Evolutionary conservation across 768 basidiomycete species (phyloP).

Genomic region (Symmetrospora coprosmae): DNA sequence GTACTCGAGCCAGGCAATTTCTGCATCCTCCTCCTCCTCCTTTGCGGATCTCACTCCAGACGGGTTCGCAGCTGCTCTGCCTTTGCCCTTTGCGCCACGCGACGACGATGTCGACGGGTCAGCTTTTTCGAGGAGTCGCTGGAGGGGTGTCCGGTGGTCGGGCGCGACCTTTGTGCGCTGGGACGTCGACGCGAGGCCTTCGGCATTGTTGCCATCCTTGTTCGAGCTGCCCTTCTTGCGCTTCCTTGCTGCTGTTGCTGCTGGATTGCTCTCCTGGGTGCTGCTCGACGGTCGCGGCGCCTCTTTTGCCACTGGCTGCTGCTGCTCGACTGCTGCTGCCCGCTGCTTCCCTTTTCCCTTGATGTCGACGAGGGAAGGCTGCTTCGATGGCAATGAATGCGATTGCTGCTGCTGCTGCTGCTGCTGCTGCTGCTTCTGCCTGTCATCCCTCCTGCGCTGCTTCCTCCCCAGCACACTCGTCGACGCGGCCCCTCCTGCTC

Average conservation of each 20-base stretch:
- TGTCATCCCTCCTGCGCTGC: constrained; percentile 2
- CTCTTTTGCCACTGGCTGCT: background rate
- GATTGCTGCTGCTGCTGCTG: background rate
- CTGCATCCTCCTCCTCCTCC: constrained; percentile 54
- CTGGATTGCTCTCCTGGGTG: background rate
- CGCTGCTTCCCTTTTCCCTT: background rate
- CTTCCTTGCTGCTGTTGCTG: background rate
- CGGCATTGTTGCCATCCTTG: background rate
- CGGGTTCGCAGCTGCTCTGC: too few species aligned
- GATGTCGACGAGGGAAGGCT: background rate
- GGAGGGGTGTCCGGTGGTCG: background rate
- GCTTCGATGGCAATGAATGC: background rate
- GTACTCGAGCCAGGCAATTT: constrained; percentile 69
- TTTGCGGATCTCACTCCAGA: background rate
- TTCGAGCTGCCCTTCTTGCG: background rate
- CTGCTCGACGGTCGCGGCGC: too few species aligned
- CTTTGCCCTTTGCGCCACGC: constrained; percentile 7
- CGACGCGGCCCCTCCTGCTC: background rate
- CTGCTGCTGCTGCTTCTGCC: background rate
- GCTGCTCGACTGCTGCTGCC: background rate
- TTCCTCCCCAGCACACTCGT: constrained; percentile 12
- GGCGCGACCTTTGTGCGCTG: background rate
- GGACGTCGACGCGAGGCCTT: too few species aligned
- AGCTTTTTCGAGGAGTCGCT: constrained; percentile 2
- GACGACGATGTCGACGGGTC: too few species aligned